Evolutionary conservation across 306 rosid species (phyloP), one percentile per base, ranked within the genome.

Genomic region (Fragaria ananassa): DNA sequence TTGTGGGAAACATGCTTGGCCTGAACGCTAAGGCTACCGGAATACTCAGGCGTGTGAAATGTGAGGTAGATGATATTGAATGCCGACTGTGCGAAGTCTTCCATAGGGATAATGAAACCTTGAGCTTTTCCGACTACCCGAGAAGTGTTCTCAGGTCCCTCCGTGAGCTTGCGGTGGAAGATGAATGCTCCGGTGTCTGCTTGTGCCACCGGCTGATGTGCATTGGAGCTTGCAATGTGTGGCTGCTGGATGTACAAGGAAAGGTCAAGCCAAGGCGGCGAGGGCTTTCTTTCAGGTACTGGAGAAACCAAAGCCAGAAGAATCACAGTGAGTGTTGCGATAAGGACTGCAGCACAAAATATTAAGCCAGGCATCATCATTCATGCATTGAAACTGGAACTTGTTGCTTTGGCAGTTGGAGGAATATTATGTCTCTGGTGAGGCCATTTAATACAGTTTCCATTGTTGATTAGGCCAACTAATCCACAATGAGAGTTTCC

Each of bases 161-260:
- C 87, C 0, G 99, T 95, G 1, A 95, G 92, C 2, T 78, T 68
- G 0, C 83, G 87, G 41, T 81, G 90, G 82, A 85, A 92, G 69
- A 95, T 74, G 70, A 92, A 83, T 29, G 95, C 94, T 35, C 79
- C 90, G 0, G 83, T 69, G 25, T 82, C 81, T 8, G 80, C 41
- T 37, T 57, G 72, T 0, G 73, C 46, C 2, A 53, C 78, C 0
- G 74, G 78, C 6, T 81, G 70, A 4, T 17, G 86, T 23, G 80
- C 19, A 21, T 61, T 76, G 21, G 83, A 76, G 81, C 74, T 57
- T 76, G 72, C 27, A 41, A 51, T 58, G 9, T 68, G 87, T 62
- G 91, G 88, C 42, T 88, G 89, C 84, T 92, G 97, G 67, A 94
- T 84, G 88, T 92, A 94, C 61, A 94, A 58, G 53, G 98, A 90